Evolutionary conservation across 139 green algal genomes (phyloP).

Genomic region (Chlorella sp.): DNA sequence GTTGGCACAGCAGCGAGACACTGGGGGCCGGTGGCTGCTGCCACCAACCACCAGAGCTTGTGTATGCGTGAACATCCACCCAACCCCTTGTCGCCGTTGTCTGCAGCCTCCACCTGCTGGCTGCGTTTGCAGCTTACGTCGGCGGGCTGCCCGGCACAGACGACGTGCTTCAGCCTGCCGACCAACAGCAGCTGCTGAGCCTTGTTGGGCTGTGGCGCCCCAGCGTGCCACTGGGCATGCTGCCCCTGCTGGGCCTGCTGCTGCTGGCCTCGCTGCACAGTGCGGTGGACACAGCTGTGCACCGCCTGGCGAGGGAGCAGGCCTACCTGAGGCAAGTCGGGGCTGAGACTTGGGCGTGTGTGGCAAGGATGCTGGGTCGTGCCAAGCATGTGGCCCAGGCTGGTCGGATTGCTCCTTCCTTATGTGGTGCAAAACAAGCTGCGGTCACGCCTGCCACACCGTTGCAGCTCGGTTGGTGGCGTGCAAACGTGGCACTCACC

Average conservation of each 20-base stretch:
- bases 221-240: constrained; percentile 12
- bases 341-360: no score
- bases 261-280: constrained; percentile 47
- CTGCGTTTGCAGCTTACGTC: constrained; percentile 35
- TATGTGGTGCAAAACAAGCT: no score
- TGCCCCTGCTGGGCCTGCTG: constrained; percentile 44
- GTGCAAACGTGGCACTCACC: constrained; percentile 32
- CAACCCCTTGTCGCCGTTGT: not conserved
- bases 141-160: constrained; percentile 20
- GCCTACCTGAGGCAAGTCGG: no score
- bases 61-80: no score
- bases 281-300: not conserved
- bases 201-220: constrained; percentile 43
- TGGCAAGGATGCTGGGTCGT: no score
- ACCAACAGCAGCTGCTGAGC: not conserved
- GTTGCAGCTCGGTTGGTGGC: constrained; percentile 2
- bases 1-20: not conserved
- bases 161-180: constrained; percentile 13
- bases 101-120: constrained; percentile 40
- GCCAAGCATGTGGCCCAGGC: no score
- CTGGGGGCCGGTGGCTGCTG: no score
- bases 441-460: no score
- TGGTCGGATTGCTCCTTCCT: no score
- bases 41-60: no score
- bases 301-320: not conserved